Evolutionary conservation across 108 stramenopile genomes (phyloP), one percentile per base, ranked within the genome.

Genomic region (Cyclotella baltica): DNA sequence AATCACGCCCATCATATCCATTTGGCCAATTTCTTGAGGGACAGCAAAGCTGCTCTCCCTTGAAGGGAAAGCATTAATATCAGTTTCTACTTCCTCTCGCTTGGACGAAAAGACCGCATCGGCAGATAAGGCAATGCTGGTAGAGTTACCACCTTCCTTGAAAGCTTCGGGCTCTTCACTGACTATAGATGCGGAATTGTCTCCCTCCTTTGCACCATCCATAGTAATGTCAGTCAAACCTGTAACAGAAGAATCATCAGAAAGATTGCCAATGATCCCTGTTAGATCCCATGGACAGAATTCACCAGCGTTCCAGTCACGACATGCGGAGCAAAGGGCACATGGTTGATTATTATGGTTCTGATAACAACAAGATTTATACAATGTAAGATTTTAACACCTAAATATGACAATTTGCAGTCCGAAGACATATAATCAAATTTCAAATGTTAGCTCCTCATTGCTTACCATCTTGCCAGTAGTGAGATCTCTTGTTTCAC

Each of bases 211-310:
- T 29, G n/a, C 22, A 30, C 47, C 6, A 19, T 23, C 38, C 29
- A 69, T 52, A 29, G 35, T 35, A 23, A 62, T n/a, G 30, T 38
- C 37, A 23, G 57, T 37, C 34, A 35, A 47, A 28, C 10, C 56
- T 1, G 37, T 8, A 29, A 35, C 37, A 22, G 65, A 30, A 22
- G 28, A 28, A 46, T 76, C 75, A 4, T 64, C 65, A 47, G 75
- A 68, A 19, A 76, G 67, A 19, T 76, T 67, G 38, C 75, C 75
- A 47, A 76, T 67, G 58, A 76, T 76, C 1, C 75, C 75, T 27
- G 75, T 76, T 31, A 81, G 73, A 34, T 81, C 80, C 80, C 80
- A 81, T 28, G 80, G 80, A 43, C 80, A 81, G 70, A 81, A 81
- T 58, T 81, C 80, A 23, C 80, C 80, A 11, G 67, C 52, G 69